A percentile compares a stretch with the other conserved stretches of the same genome.
These are phyloP conservation scores for Apophysomyces ossiformis DNA, from an alignment of 371 early-diverging fungal species.

Conservation along the genomic window DNA sequence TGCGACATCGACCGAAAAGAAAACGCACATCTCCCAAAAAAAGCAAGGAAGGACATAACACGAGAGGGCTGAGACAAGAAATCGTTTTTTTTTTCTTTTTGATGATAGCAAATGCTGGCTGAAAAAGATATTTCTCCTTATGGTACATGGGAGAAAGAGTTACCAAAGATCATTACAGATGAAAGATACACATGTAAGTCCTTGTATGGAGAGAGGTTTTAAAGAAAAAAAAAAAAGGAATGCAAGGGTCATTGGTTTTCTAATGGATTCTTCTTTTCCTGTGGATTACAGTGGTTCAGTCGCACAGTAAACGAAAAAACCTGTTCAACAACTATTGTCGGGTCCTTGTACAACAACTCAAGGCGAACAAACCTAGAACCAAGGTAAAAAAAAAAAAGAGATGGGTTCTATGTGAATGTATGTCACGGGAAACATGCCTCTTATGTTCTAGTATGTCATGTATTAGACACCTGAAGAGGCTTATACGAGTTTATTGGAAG, in stretches of 20 bases:
- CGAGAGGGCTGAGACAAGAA: not conserved
- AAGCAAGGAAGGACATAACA: not conserved
- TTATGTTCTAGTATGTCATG: not conserved
- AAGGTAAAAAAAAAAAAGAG: slow-evolving; percentile 41
- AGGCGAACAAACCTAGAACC: slow-evolving; percentile 43
- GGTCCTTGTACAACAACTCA: slow-evolving; percentile 57
- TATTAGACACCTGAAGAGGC: slow-evolving; percentile 51
- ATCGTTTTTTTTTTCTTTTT: too few relatives aligned
- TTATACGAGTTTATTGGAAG: slow-evolving; percentile 54
- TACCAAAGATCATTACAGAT: slow-evolving; percentile 63
- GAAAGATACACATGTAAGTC: slow-evolving; percentile 54
- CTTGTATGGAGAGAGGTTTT: not conserved
- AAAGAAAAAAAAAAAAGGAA: slow-evolving; percentile 19
- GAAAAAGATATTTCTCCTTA: slow-evolving; percentile 77
- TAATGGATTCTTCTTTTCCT: slow-evolving; percentile 7
- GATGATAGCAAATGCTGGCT: slow-evolving; percentile 58
- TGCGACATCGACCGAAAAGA: too few relatives aligned
- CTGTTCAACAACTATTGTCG: slow-evolving; percentile 77
- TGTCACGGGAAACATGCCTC: slow-evolving; percentile 1
- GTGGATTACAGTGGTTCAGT: slow-evolving; percentile 32
- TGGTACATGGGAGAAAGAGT: slow-evolving; percentile 73
- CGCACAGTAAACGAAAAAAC: slow-evolving; percentile 50
- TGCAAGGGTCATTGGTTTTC: slow-evolving; percentile 10
- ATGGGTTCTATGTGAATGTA: not conserved
- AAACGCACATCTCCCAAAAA: too few relatives aligned